Evolutionary conservation across 495 filamentous ascomycete genomes (phyloP), one percentile per base, ranked within the genome.

Genomic region (Aspergillus mulundensis): DNA sequence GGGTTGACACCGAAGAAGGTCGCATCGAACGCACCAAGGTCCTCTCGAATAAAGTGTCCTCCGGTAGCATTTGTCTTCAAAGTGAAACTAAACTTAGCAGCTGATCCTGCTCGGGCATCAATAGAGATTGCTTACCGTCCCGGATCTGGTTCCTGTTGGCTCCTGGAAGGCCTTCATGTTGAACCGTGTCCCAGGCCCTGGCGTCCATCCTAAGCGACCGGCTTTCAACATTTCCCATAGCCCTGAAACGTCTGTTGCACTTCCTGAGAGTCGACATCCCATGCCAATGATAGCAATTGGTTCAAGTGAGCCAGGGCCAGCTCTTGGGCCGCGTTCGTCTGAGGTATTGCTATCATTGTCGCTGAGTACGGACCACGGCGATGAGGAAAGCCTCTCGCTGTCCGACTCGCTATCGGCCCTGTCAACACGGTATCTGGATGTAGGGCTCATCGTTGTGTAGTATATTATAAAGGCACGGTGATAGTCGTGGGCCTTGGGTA

Each of bases 1-100:
- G 75, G 70, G 1, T 70, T 67, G 56, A 86, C 81, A 44, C 75
- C 76, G 64, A 87, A 87, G 58, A 87, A 83, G 10, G 65, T 52
- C 0, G 82, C 72, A 58, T 87, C 84, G 54, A 87, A 87, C 1
- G 65, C 61, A n/a, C 70, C 70, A 12, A 79, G 60, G 58, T 85
- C 77, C 39, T 81, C 72, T 3, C 80, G 66, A 7, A 87, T 57
- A 60, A 78, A 76, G 48, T 78, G 72, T 3, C 74, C 75, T 0
- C 67, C 68, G 19, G 54, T 30, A 14, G 63, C 63, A 43, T 69
- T 69, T 6, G 66, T 66, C 66, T 69, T 30, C 3, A 23, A 21
- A 16, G 23, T 21, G 1, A 39, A 10, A 38, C 3, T 21, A 8
- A 23, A 11, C 6, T 42, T 43, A 53, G 50, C 50, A 12, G 1